phyloP scores from a whole-genome alignment of 2,329 filamentous ascomycete genomes.

The Immersiporthe knoxdaviesiana region DNA sequence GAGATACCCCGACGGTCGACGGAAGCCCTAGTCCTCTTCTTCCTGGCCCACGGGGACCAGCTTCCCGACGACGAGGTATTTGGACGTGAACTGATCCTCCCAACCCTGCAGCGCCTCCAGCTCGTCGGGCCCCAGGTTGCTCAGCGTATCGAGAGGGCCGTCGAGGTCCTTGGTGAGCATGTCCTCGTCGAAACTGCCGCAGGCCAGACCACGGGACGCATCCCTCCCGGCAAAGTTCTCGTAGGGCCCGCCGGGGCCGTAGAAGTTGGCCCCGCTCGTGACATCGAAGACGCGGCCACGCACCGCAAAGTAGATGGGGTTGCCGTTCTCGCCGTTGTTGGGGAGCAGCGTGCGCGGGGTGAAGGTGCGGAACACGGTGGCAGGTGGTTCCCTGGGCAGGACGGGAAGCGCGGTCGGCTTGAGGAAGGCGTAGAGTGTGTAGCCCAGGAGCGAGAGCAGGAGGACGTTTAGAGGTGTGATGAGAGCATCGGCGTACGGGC shows the following conservation, averaged over 20 bases:
- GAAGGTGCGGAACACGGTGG: conserved; percentile 69
- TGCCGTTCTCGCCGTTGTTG: conserved; percentile 75
- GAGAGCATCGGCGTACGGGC: conserved; percentile 45
- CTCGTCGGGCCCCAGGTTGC: conserved; percentile 73
- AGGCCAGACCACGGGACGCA: conserved; percentile 83
- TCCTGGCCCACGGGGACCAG: conserved; percentile 63
- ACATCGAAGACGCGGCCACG: conserved; percentile 93
- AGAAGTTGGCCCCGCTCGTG: conserved; percentile 84
- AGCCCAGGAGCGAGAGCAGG: conserved; percentile 58
- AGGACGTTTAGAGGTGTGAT: conserved; percentile 66
- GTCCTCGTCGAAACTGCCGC: conserved; percentile 89
- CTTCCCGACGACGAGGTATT: conserved; percentile 93
- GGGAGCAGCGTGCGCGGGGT: conserved; percentile 81
- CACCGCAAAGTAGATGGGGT: conserved; percentile 87
- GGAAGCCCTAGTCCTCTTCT: conserved; percentile 28
- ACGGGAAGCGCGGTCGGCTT: conserved; percentile 50
- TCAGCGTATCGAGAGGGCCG: conserved; percentile 76
- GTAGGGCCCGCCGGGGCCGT: conserved; percentile 93
- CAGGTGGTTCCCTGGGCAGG: conserved; percentile 57
- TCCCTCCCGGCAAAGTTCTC: conserved; percentile 95
- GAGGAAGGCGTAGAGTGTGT: conserved; percentile 61
- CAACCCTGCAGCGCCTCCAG: conserved; percentile 83
- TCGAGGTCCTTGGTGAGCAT: conserved; percentile 93
- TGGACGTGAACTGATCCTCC: conserved; percentile 91
- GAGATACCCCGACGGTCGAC: neutral